phyloP scores from a whole-genome alignment of 2,329 filamentous ascomycete species.

The Calonectria montana region DNA sequence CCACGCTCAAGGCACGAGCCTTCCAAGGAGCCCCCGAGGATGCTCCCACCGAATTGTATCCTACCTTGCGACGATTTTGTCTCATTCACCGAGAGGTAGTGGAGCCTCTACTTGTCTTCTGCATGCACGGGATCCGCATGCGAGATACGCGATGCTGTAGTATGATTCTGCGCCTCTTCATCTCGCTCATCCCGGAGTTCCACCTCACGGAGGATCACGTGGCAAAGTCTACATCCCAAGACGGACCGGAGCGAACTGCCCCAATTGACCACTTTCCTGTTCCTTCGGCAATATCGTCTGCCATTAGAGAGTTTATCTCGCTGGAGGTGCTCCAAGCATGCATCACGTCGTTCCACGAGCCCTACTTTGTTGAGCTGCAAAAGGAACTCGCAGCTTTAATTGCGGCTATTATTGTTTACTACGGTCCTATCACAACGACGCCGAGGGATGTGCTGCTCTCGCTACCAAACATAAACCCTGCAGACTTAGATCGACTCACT shows the following conservation, averaged over 20 bases:
- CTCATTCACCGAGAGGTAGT: constrained; percentile 82
- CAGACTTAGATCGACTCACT: constrained; percentile 74
- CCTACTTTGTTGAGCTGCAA: constrained; percentile 96
- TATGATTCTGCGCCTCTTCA: constrained; percentile 87
- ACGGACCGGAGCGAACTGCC: constrained; percentile 38
- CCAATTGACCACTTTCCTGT: constrained; percentile 58
- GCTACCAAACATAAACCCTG: constrained; percentile 79
- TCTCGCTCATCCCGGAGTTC: constrained; percentile 87
- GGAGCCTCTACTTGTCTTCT: constrained; percentile 91
- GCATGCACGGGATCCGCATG: constrained; percentile 89
- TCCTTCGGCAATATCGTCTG: constrained; percentile 66
- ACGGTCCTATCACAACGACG: constrained; percentile 75
- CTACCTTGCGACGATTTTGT: constrained; percentile 83
- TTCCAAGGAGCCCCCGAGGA: constrained; percentile 37
- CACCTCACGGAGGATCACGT: constrained; percentile 60
- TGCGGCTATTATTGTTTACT: constrained; percentile 83
- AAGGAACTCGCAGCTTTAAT: constrained; percentile 92
- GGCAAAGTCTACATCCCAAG: constrained; percentile 41
- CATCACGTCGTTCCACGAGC: constrained; percentile 90
- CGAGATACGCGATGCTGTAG: constrained; percentile 89
- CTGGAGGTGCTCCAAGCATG: constrained; percentile 90
- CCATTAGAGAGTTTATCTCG: constrained; percentile 89
- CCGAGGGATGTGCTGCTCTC: constrained; percentile 81
- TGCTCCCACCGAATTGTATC: constrained; percentile 54
- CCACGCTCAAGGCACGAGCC: constrained; percentile 42